These are phyloP conservation scores for Mycena galericulata DNA, from an alignment of 768 basidiomycete species.

Conservation along the genomic window DNA sequence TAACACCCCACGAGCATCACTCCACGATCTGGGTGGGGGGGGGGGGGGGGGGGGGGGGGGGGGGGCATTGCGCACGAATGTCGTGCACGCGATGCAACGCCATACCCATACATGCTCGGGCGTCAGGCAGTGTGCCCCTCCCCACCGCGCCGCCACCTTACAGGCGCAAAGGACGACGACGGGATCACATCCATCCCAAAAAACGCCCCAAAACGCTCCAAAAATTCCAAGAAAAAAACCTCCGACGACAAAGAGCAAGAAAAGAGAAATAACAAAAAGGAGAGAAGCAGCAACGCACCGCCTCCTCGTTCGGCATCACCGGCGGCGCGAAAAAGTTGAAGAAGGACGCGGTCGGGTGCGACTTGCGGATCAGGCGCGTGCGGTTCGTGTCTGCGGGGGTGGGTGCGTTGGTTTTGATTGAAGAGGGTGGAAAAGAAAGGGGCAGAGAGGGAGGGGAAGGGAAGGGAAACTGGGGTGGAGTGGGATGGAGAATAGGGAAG, in stretches of 20 bases:
- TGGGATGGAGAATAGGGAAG: neutral
- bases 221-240: too few relatives aligned
- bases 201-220: too few relatives aligned
- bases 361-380: constrained; percentile 86
- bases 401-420: neutral
- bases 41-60: too few relatives aligned
- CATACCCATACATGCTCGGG: too few relatives aligned
- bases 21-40: too few relatives aligned
- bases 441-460: neutral
- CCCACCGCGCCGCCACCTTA: too few relatives aligned
- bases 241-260: neutral
- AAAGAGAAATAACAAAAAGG: neutral
- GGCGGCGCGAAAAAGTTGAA: constrained; percentile 89
- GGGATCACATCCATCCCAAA: too few relatives aligned
- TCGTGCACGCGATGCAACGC: too few relatives aligned
- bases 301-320: constrained; percentile 34
- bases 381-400: constrained; percentile 77
- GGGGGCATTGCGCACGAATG: too few relatives aligned
- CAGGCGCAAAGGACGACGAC: too few relatives aligned
- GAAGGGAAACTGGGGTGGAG: neutral
- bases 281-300: constrained; percentile 15
- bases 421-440: neutral
- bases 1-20: too few relatives aligned
- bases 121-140: too few relatives aligned
- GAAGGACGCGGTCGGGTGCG: constrained; percentile 93